A percentile compares a stretch with the other conserved stretches of the same genome.
Conservation (phyloP, 306 rosid species). For the Prunus dulcis region DNA sequence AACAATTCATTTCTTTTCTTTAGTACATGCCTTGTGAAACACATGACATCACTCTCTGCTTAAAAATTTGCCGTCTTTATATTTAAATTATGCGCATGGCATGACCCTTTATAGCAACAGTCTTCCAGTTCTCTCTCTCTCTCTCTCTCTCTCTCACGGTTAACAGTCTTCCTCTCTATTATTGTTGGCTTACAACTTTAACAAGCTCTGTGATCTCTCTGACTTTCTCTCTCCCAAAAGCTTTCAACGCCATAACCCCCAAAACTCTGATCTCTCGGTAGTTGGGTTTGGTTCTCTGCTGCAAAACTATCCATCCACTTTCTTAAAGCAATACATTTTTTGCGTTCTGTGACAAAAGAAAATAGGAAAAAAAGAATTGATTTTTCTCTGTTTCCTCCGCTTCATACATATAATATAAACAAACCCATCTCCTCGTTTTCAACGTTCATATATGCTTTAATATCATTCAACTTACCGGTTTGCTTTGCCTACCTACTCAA, state of each 20-base stretch:
- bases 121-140: too few relatives aligned
- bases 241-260: neutral
- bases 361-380: neutral
- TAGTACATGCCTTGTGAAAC: neutral
- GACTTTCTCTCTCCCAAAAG: neutral
- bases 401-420: constrained; percentile 9
- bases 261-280: neutral
- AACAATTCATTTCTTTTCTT: neutral
- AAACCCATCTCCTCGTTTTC: constrained; percentile 26
- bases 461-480: neutral
- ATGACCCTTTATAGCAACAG: neutral
- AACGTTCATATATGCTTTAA: constrained; percentile 14
- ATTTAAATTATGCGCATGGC: neutral
- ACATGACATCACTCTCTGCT: neutral
- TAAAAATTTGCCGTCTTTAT: neutral
- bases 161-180: constrained; percentile 6
- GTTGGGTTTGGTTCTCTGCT: neutral
- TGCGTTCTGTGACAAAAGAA: neutral
- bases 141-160: neutral
- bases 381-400: constrained; percentile 30
- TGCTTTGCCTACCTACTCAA: constrained; percentile 4
- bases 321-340: neutral
- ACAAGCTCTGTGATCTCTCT: neutral
- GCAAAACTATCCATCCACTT: neutral
- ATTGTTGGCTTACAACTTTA: neutral